Evolutionary conservation across 108 stramenopile genomes (phyloP).

Genomic region (Pseudonitzschia delicatissima): DNA sequence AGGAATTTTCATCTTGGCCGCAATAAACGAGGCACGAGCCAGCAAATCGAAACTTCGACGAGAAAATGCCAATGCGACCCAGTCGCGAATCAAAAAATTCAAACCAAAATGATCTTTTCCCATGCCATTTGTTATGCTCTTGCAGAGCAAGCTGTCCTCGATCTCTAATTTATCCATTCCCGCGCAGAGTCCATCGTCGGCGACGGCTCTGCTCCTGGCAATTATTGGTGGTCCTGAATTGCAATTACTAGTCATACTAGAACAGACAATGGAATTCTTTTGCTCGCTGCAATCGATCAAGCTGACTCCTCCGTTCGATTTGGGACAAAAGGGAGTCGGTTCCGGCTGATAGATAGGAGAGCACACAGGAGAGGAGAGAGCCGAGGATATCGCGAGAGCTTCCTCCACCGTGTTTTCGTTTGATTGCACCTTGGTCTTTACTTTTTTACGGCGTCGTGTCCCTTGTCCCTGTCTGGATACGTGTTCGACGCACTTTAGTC

Average conservation of each 20-base stretch:
- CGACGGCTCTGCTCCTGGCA: neutral
- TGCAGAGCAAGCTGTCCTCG: constrained; percentile 1
- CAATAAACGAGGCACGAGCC: constrained; percentile 10
- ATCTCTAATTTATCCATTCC: neutral
- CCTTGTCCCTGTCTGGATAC: constrained; percentile 18
- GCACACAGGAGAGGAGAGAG: neutral
- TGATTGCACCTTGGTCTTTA: neutral
- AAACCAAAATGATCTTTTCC: constrained; percentile 18
- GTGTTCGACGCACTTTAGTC: constrained; percentile 10
- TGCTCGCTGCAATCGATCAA: neutral
- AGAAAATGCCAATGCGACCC: constrained; percentile 18
- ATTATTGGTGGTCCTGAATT: neutral
- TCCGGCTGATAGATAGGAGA: too few relatives aligned
- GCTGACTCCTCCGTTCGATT: neutral
- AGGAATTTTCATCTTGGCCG: constrained; percentile 1
- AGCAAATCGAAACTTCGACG: constrained; percentile 15
- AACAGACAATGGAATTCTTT: neutral
- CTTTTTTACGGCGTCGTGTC: constrained; percentile 10
- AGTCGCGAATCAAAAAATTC: constrained; percentile 9
- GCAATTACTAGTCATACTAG: neutral
- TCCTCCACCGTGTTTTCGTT: neutral
- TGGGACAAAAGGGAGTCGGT: neutral
- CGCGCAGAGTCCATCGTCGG: neutral
- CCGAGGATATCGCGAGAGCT: neutral
- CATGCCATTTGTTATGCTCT: neutral